These are phyloP conservation scores for Solanum ossicruentum DNA, from an alignment of 257 asterid species.

Conservation along the genomic window DNA sequence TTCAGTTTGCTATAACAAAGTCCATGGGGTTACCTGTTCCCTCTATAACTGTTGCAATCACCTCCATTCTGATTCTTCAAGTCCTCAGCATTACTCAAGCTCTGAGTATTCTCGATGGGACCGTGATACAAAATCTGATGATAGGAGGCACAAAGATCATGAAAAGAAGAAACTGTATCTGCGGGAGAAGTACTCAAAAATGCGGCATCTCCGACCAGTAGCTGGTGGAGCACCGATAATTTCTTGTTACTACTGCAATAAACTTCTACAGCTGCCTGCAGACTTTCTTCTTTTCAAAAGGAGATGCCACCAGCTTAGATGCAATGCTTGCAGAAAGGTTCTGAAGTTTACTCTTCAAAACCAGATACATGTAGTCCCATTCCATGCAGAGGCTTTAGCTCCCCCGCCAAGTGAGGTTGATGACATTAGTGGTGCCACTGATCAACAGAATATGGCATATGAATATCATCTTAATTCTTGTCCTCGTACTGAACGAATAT, in stretches of 20 bases:
- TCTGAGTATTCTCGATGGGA: constrained; percentile 33
- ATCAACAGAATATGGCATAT: constrained; percentile 12
- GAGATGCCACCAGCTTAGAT: constrained; percentile 52
- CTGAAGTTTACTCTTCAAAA: constrained; percentile 44
- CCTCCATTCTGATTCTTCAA: constrained; percentile 19
- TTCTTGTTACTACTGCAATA: constrained; percentile 56
- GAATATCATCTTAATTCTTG: constrained; percentile 10
- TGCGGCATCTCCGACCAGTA: constrained; percentile 48
- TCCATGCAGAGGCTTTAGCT: constrained; percentile 19
- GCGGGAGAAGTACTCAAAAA: constrained; percentile 30
- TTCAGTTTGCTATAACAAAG: constrained; percentile 6
- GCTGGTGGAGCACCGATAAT: constrained; percentile 79
- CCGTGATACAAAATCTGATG: constrained; percentile 20
- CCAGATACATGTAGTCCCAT: constrained; percentile 45
- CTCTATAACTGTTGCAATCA: constrained; percentile 12
- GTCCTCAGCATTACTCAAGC: constrained; percentile 40
- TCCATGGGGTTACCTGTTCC: constrained; percentile 1
- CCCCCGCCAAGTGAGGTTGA: constrained; percentile 63
- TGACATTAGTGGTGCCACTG: constrained; percentile 2
- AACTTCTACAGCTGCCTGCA: constrained; percentile 61
- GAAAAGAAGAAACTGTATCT: constrained; percentile 20
- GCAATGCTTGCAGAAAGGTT: constrained; percentile 48
- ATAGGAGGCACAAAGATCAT: constrained; percentile 22
- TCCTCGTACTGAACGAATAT: constrained; percentile 26
- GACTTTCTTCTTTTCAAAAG: constrained; percentile 54